Base-by-base conservation (phyloP, 2,329 filamentous ascomycete species). In the Monilinia fructicola region DNA sequence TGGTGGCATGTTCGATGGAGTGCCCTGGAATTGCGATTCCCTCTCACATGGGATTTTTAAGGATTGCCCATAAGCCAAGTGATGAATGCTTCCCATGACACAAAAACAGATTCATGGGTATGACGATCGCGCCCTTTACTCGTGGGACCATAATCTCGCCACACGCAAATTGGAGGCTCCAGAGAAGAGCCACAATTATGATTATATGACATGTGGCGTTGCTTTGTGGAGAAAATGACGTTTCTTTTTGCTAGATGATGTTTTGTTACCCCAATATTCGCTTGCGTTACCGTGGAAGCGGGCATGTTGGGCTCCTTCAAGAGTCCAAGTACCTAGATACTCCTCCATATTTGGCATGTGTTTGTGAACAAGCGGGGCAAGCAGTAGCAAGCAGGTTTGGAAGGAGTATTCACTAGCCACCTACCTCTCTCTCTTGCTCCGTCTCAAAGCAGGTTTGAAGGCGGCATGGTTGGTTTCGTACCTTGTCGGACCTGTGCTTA, bases 21-120 rank as follows among this genome's bases (percentile, higher is more conserved):
- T 35, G 5, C 31, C 31, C 31, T 35, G 31, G 9, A 35, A 35
- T 35, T 42, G 7, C 55, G 26, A 59, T 46, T 12, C 14, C 40
- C 31, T 46, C 21, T 46, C 26, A 59, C 26, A 59, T 46, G 55
- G 55, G 18, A 59, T 59, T 59, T 31, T 59, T 18, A 59, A 59
- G 18, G 21, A 35, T 35, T 35, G 56, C 28, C 42, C 42, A 60
- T 60, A 48, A 48, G 56, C 28, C 42, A 46, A 46, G n/a, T 35
- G 31, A 35, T 48, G n/a, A 21, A 48, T 48, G 7, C 21, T 9
- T 44, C 14, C 16, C 18, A 44, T 18, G 7, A 35, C 31, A 35
- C 31, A 35, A 35, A 35, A 35, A 35, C 31, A 35, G 31, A 35
- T 35, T 35, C 31, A 31, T 53, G 14, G 7, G 55, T n/a, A 44